Base-by-base conservation (phyloP, 108 stramenopile genomes). In the Craspedostauros australis region DNA sequence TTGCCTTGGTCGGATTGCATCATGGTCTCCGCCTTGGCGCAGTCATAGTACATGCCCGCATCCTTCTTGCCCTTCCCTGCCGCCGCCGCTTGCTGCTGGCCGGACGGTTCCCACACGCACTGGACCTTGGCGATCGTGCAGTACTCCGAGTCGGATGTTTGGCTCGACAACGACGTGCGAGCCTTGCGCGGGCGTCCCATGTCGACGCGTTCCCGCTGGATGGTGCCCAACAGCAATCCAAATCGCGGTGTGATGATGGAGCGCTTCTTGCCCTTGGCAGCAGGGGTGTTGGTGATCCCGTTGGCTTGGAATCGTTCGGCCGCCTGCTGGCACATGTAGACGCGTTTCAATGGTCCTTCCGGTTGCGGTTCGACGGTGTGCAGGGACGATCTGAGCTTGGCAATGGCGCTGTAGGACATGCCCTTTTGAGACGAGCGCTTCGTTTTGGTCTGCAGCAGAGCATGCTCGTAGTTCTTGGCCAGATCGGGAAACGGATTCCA, bases 91-190 rank as follows among this genome's bases (percentile, higher is more conserved):
- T 46, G 43, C 14, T 28, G 34, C 46, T 66, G 72, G n/a, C 43
- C 54, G 0, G 78, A 66, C 30, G 82, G 88, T 50, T 84, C 80
- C 80, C 80, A 82, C 11, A 84, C 29, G n/a, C 86, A 84, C 46
- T 91, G 86, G 8, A 91, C 84, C 60, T 84, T 87, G n/a, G 79
- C 82, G 0, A 83, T 86, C n/a, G 67, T 56, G 54, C 90, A 87
- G 57, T 73, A 85, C 29, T 80, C 78, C 11, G 67, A 30, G 26
- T 70, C 74, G 4, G 76, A 71, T 15, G 64, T 67, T 33, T 70
- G 41, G 42, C 74, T 72, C 29, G 85, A 86, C 24, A 91, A 52
- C 8, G 82, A 84, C 29, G 90, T 91, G 38, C 81, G 44, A 36
- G 81, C 81, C 16, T 60, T 66, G 27, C 66, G 64, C 3, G 57